phyloP scores from a whole-genome alignment of 371 early-diverging fungal species.

The Chytridiales sp. region DNA sequence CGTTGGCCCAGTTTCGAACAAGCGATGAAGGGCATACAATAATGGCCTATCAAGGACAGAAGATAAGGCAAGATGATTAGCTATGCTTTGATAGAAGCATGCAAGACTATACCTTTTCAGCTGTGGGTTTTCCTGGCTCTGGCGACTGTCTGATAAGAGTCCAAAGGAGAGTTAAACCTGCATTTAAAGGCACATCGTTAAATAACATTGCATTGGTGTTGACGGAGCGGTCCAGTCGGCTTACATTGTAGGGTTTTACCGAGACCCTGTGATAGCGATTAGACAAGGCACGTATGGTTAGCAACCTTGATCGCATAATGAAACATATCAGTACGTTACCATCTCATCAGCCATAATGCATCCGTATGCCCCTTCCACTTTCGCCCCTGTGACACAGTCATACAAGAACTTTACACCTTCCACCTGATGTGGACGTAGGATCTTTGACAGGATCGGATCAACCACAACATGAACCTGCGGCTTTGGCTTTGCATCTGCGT shows the following conservation, averaged over 20 bases:
- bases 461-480: conserved; percentile 63
- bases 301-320: too few relatives aligned
- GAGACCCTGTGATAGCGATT: conserved; percentile 57
- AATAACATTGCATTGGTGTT: not conserved
- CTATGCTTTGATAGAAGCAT: not conserved
- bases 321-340: conserved; percentile 42
- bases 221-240: too few relatives aligned
- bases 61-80: not conserved
- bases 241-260: conserved; percentile 79
- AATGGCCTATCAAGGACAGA: conserved; percentile 39
- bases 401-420: conserved; percentile 94
- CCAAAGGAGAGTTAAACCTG: conserved; percentile 91
- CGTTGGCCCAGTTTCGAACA: conserved; percentile 60
- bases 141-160: conserved; percentile 90
- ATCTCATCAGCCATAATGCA: conserved; percentile 99
- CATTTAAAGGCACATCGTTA: not conserved
- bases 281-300: not conserved
- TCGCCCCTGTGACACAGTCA: conserved; percentile 84
- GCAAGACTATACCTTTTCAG: conserved; percentile 69
- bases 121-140: conserved; percentile 80
- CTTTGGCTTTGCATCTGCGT: conserved; percentile 38
- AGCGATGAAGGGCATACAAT: conserved; percentile 55
- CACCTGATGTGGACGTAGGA: conserved; percentile 93
- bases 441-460: conserved; percentile 80
- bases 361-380: conserved; percentile 61